These are phyloP conservation scores for Malassezia brasiliensis DNA, from an alignment of 1,284 basidiomycete genomes.

Conservation along the genomic window DNA sequence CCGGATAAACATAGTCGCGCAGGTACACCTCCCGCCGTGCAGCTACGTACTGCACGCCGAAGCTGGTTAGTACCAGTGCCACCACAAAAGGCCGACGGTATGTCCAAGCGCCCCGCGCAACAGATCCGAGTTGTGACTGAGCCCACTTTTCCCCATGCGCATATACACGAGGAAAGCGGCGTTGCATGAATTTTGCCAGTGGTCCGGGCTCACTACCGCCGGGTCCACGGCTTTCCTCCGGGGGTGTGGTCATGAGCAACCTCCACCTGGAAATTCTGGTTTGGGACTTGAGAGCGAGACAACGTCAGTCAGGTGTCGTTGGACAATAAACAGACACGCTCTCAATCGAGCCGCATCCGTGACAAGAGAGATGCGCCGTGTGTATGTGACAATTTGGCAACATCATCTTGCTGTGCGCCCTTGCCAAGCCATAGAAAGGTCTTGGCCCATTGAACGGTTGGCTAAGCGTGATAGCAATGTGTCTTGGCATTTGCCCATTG, in stretches of 20 bases:
- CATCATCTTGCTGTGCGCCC: too few relatives aligned
- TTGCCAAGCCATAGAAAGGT: too few relatives aligned
- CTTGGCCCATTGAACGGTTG: too few relatives aligned
- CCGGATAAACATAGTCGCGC: conserved; percentile 24
- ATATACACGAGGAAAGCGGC: not conserved
- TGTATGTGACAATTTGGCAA: too few relatives aligned
- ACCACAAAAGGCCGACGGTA: conserved; percentile 4
- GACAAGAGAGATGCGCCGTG: too few relatives aligned
- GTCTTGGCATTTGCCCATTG: too few relatives aligned
- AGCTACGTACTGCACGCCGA: not conserved
- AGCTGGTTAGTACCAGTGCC: not conserved
- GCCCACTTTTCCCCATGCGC: not conserved
- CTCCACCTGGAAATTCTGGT: not conserved
- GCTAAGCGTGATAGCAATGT: too few relatives aligned
- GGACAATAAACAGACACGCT: too few relatives aligned
- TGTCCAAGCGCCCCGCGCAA: not conserved
- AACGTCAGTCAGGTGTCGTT: too few relatives aligned
- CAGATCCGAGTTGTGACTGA: not conserved
- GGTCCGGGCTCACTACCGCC: not conserved
- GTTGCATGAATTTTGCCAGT: not conserved
- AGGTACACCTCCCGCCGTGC: not conserved
- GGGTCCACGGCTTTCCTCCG: not conserved
- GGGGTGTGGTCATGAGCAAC: not conserved
- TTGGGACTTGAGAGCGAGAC: too few relatives aligned
- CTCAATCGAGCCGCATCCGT: too few relatives aligned